A percentile compares a stretch with the other conserved stretches of the same genome.
These are phyloP conservation scores for Telopea speciosissima DNA, from an alignment of 177 flowering plant genomes.

Conservation along the genomic window DNA sequence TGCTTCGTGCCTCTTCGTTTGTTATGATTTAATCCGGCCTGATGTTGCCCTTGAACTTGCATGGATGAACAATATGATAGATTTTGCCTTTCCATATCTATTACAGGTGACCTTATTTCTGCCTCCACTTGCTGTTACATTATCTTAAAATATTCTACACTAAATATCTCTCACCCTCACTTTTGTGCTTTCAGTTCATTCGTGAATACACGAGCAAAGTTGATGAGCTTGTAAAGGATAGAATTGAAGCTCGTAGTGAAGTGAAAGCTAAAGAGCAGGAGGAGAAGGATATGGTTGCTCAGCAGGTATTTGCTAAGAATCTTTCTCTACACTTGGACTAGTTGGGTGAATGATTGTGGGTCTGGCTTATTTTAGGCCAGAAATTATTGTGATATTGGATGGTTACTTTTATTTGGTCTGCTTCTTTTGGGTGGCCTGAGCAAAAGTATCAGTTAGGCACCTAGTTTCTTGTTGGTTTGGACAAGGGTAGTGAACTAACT, in stretches of 20 bases:
- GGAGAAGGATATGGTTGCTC: slow-evolving; percentile 87
- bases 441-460: too few relatives aligned
- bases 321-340: background rate
- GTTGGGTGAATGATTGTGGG: background rate
- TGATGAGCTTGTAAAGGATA: slow-evolving; percentile 92
- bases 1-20: slow-evolving; percentile 91
- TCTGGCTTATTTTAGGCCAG: background rate
- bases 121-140: background rate
- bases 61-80: slow-evolving; percentile 94
- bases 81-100: slow-evolving; percentile 93
- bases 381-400: background rate
- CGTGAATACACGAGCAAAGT: slow-evolving; percentile 94
- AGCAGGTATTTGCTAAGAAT: slow-evolving; percentile 93
- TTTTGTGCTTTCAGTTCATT: slow-evolving; percentile 51
- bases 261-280: slow-evolving; percentile 84
- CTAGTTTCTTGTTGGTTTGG: too few relatives aligned
- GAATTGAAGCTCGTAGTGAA: slow-evolving; percentile 67
- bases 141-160: background rate
- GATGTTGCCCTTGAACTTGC: slow-evolving; percentile 98
- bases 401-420: background rate
- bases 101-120: slow-evolving; percentile 57
- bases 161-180: background rate
- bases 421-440: background rate
- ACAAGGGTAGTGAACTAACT: too few relatives aligned
- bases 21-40: slow-evolving; percentile 82